Base-by-base conservation (phyloP, 2,329 filamentous ascomycete species). In the Proliferodiscus dingleyae region DNA sequence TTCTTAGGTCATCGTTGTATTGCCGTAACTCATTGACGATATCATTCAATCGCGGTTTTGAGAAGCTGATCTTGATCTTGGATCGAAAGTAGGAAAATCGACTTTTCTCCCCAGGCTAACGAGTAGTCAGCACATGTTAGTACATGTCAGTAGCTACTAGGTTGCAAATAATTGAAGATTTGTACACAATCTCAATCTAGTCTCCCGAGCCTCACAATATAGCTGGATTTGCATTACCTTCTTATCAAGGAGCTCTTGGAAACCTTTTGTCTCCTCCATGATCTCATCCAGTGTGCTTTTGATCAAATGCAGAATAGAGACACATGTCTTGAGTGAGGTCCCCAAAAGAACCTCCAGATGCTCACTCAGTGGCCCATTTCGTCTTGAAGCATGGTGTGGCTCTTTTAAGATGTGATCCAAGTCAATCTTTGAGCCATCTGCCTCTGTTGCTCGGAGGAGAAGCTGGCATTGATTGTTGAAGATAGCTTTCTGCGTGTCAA, bases 391-490 rank as follows among this genome's bases (percentile, higher is more conserved):
- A n/a, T 44, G 41, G 15, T 44, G n/a, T 11, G 41, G 23, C 19
- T 44, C 33, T 21, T 18, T 19, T 13, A 44, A 32, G 15, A 44
- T 29, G 36, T 44, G 29, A 11, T 11, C 28, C 18, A 44, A 26
- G 7, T 7, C 13, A 7, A 28, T 13, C 13, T 28, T 13, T 13
- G 7, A 7, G 26, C 26, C 26, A 28, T 44, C 37, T 28, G 37
- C 22, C 26, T 32, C 30, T 18, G 36, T 24, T 9, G 30, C 33
- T n/a, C 37, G 21, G 13, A 44, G 23, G 8, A 44, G 30, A 3
- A 44, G n/a, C 33, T 44, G 41, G 23, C 41, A 44, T 24, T 44
- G 21, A 24, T 44, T 44, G 26, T 37, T 16, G 19, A 44, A 44
- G n/a, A 44, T 44, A 9, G 41, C 33, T 8, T 32, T 22, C 23